Conservation (phyloP, 2,329 filamentous ascomycete species). For the Fusarium longipes region DNA sequence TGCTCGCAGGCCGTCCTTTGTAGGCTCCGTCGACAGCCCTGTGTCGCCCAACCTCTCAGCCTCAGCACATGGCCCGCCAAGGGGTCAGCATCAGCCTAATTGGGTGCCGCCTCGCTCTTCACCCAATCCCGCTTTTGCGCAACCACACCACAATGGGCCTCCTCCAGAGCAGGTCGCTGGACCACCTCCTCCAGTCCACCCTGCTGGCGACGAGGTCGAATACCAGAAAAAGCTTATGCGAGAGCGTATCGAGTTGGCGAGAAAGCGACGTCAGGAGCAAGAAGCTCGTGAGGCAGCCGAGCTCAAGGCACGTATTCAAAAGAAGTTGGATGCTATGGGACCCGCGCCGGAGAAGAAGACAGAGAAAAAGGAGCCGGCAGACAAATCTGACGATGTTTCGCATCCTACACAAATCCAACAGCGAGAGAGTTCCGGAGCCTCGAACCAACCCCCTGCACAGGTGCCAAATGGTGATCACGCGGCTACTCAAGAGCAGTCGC, state of each 20-base stretch:
- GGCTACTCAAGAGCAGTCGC: slow-evolving; percentile 14
- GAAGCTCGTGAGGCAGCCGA: slow-evolving; percentile 79
- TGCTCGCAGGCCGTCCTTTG: slow-evolving; percentile 61
- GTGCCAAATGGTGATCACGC: slow-evolving; percentile 21
- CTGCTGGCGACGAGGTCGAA: slow-evolving; percentile 66
- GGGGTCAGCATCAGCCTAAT: slow-evolving; percentile 43
- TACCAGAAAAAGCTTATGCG: slow-evolving; percentile 79
- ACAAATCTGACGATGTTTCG: slow-evolving; percentile 55
- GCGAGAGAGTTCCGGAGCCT: slow-evolving; percentile 38
- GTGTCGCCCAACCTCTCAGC: slow-evolving; percentile 55
- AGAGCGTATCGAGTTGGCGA: slow-evolving; percentile 75
- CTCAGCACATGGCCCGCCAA: slow-evolving; percentile 45
- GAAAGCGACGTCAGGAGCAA: slow-evolving; percentile 74
- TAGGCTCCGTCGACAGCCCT: slow-evolving; percentile 63
- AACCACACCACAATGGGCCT: slow-evolving; percentile 50
- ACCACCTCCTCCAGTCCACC: slow-evolving; percentile 48
- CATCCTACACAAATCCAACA: slow-evolving; percentile 52
- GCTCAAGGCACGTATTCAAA: slow-evolving; percentile 74
- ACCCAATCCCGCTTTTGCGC: slow-evolving; percentile 56
- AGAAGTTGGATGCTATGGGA: slow-evolving; percentile 77
- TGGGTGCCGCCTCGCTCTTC: slow-evolving; percentile 54
- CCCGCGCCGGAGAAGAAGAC: slow-evolving; percentile 71
- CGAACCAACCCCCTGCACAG: slow-evolving; percentile 29
- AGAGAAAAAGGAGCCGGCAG: slow-evolving; percentile 61
- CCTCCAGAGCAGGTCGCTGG: slow-evolving; percentile 48